Evolutionary conservation across 2,329 filamentous ascomycete genomes (phyloP), one percentile per base, ranked within the genome.

Genomic region (Acephala macrosclerotiorum): DNA sequence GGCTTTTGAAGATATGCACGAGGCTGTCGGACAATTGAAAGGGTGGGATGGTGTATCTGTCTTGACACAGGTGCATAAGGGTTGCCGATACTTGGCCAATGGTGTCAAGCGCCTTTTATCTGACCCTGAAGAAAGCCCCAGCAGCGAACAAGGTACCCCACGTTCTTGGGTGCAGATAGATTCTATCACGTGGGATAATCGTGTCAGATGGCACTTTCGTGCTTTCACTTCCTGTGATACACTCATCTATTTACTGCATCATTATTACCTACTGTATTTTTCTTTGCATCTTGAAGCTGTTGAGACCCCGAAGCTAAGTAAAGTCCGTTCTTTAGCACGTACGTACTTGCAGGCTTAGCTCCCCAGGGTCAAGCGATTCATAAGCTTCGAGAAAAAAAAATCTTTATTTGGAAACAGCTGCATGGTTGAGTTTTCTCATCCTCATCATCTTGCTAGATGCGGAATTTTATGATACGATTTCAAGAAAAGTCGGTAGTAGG

Each of bases 1-100:
- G 55, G 33, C n/a, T 57, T 57, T 22, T 40, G 29, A 22, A 38
- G 33, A 57, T 57, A 57, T 57, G 55, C 55, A 57, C 55, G 55
- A 57, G 55, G 55, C 55, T 57, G 55, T 38, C 29, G 33, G 55
- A 4, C 2, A n/a, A 3, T 11, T 16, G 29, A 25, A 40, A 57
- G 55, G 18, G 55, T 57, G 55, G 55, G 55, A 57, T 57, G 55
- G 55, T 57, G 29, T 36, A 35, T 35, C 29, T 36, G 55, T 36
- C 35, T 57, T 25, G 35, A 57, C 18, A 35, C 25, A 35, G 25
- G 18, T 55, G 51, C 51, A 55, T 4, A 22, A 14, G 29, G 12
- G 8, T 20, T 12, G 35, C 12, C 14, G 33, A 40, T 35, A 38
- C 35, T 22, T 38, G 55, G 55, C 55, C 55, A 57, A 57, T 57